A percentile compares a stretch with the other conserved stretches of the same genome.
Conservation (phyloP, 2,329 filamentous ascomycete species). For the Sclerotinia spermophila region DNA sequence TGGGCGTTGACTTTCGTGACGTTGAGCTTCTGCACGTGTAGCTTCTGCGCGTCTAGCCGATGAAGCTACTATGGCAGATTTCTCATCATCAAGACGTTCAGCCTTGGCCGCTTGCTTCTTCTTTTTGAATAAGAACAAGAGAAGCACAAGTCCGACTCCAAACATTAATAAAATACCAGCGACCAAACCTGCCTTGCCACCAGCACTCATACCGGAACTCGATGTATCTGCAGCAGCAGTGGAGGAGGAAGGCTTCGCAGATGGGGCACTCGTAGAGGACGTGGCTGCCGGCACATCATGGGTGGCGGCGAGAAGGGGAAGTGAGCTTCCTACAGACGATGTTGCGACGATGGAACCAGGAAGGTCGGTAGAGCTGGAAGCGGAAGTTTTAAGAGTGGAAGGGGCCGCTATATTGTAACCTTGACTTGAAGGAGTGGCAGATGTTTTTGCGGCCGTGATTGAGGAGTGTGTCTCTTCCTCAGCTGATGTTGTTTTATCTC, state of each 20-base stretch:
- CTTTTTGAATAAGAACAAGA: slow-evolving; percentile 67
- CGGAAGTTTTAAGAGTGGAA: slow-evolving; percentile 10
- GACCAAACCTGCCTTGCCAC: slow-evolving; percentile 71
- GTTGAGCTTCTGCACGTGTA: slow-evolving; percentile 22
- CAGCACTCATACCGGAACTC: slow-evolving; percentile 39
- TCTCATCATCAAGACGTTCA: slow-evolving; percentile 60
- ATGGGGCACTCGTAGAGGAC: slow-evolving; percentile 18
- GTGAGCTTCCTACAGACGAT: slow-evolving; percentile 20
- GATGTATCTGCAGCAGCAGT: slow-evolving; percentile 17
- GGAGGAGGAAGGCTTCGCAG: slow-evolving; percentile 15
- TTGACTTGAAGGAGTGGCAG: not conserved
- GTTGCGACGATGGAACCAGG: slow-evolving; percentile 24
- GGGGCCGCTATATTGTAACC: slow-evolving; percentile 10
- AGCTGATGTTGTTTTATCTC: slow-evolving; percentile 17
- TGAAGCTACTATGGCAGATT: slow-evolving; percentile 36
- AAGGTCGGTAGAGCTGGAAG: slow-evolving; percentile 16
- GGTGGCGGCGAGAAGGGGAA: slow-evolving; percentile 22
- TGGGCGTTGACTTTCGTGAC: slow-evolving; percentile 14
- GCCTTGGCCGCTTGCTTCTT: slow-evolving; percentile 64
- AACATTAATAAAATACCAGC: slow-evolving; percentile 74
- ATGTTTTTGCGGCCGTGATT: not conserved
- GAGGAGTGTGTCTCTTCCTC: not conserved
- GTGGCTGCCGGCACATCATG: not conserved
- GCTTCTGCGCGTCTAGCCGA: slow-evolving; percentile 32
- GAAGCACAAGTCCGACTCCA: slow-evolving; percentile 60